Evolutionary conservation across 176 grass and related monocot genomes (phyloP).

Genomic region (Triticum urartu): DNA sequence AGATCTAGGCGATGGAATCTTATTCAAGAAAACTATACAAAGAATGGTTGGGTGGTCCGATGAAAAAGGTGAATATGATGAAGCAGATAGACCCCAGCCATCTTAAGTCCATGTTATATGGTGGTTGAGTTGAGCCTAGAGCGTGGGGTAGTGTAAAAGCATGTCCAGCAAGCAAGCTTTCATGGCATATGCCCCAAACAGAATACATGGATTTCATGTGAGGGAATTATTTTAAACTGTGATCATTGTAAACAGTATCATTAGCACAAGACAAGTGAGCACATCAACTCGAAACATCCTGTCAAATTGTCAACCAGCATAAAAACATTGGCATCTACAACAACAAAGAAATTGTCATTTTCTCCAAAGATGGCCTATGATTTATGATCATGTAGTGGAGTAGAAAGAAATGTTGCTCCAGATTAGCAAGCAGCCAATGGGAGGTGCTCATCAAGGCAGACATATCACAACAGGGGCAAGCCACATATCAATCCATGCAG

Average conservation of each 20-base stretch:
- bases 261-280: background rate
- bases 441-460: conserved; percentile 14
- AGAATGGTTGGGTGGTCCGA: background rate
- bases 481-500: background rate
- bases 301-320: background rate
- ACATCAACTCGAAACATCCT: background rate
- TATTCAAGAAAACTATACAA: background rate
- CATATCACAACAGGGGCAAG: conserved; percentile 15
- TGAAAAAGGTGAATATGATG: background rate
- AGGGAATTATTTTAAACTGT: background rate
- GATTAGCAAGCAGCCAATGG: conserved; percentile 8
- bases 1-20: background rate
- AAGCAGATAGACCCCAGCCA: background rate
- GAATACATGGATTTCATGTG: background rate
- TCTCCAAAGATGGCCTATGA: conserved; percentile 9
- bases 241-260: background rate
- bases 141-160: background rate
- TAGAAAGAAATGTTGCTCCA: conserved; percentile 4
- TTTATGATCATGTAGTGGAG: background rate
- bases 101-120: background rate
- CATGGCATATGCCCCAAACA: background rate
- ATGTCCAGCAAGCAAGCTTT: background rate
- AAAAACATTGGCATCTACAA: background rate
- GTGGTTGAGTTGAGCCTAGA: background rate
- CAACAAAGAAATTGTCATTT: background rate